phyloP scores from a whole-genome alignment of 2,329 filamentous ascomycete species.

The Dryadomyces quercus-mongolicae region DNA sequence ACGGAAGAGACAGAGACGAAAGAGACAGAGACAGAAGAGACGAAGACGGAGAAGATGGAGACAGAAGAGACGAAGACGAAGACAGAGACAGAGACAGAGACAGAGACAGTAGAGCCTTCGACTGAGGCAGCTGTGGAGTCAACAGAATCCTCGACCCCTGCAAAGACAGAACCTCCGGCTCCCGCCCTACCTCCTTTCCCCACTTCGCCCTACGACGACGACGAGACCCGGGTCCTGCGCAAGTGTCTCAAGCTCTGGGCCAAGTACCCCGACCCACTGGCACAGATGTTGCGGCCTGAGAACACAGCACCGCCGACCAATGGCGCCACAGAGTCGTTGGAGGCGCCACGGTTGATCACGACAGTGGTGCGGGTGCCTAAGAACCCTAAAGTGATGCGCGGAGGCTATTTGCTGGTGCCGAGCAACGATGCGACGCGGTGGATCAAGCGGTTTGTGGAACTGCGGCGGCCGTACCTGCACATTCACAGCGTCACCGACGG shows the following conservation, averaged over 20 bases:
- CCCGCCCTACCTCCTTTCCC: slow-evolving; percentile 12
- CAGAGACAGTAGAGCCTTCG: no score
- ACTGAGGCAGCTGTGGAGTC: not conserved
- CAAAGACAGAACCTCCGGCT: slow-evolving; percentile 6
- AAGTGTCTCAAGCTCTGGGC: slow-evolving; percentile 55
- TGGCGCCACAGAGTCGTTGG: slow-evolving; percentile 37
- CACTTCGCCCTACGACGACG: slow-evolving; percentile 31
- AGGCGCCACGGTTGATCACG: slow-evolving; percentile 55
- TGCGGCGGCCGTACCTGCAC: slow-evolving; percentile 83
- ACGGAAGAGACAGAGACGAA: not conserved
- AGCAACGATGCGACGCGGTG: slow-evolving; percentile 73
- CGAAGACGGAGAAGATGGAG: not conserved
- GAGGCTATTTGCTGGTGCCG: slow-evolving; percentile 77
- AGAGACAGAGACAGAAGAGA: not conserved
- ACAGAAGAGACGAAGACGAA: not conserved
- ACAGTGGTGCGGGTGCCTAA: slow-evolving; percentile 69
- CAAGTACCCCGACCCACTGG: slow-evolving; percentile 43
- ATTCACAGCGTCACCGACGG: slow-evolving; percentile 76
- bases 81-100: not conserved
- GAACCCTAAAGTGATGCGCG: slow-evolving; percentile 70
- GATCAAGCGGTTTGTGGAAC: slow-evolving; percentile 86
- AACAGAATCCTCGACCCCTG: not conserved
- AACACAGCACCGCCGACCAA: slow-evolving; percentile 60
- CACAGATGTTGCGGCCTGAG: slow-evolving; percentile 41
- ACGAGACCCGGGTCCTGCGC: slow-evolving; percentile 34